These are phyloP conservation scores for Melaleuca quinquenervia DNA, from an alignment of 345 rosid genomes.

Conservation along the genomic window DNA sequence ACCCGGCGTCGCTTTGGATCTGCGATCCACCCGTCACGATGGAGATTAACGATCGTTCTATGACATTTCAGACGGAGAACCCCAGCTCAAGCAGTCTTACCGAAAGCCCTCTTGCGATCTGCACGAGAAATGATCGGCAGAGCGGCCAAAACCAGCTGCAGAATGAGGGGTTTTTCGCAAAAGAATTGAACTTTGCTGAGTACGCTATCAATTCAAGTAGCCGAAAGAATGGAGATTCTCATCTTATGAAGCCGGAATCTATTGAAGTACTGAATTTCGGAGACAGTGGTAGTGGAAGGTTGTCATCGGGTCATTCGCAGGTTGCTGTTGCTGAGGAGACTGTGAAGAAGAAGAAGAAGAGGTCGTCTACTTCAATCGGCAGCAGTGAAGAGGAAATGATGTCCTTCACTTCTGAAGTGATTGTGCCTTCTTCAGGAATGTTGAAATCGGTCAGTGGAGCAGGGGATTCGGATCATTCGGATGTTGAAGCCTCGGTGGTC, in stretches of 20 bases:
- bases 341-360: slow-evolving; percentile 36
- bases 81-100: slow-evolving; percentile 39
- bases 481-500: slow-evolving; percentile 74
- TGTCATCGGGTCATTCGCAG: slow-evolving; percentile 36
- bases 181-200: slow-evolving; percentile 59
- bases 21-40: slow-evolving; percentile 36
- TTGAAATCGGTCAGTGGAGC: slow-evolving; percentile 35
- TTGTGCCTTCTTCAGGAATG: slow-evolving; percentile 37
- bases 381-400: slow-evolving; percentile 68
- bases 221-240: slow-evolving; percentile 30
- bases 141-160: slow-evolving; percentile 13
- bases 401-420: slow-evolving; percentile 66
- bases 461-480: slow-evolving; percentile 84
- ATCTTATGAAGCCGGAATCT: slow-evolving; percentile 46
- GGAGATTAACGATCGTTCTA: slow-evolving; percentile 31
- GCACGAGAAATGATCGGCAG: slow-evolving; percentile 4
- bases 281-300: slow-evolving; percentile 50
- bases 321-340: slow-evolving; percentile 27
- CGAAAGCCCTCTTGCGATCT: slow-evolving; percentile 19
- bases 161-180: slow-evolving; percentile 20
- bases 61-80: slow-evolving; percentile 28
- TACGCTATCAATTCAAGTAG: slow-evolving; percentile 30
- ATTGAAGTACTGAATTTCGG: slow-evolving; percentile 65
- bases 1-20: slow-evolving; percentile 34
- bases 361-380: slow-evolving; percentile 36